Percentiles rank a stretch among this genome's conserved stretches.
These are phyloP conservation scores for Spizellomyces sp. DNA, from an alignment of 192 early-diverging fungal species.

Conservation along the genomic window DNA sequence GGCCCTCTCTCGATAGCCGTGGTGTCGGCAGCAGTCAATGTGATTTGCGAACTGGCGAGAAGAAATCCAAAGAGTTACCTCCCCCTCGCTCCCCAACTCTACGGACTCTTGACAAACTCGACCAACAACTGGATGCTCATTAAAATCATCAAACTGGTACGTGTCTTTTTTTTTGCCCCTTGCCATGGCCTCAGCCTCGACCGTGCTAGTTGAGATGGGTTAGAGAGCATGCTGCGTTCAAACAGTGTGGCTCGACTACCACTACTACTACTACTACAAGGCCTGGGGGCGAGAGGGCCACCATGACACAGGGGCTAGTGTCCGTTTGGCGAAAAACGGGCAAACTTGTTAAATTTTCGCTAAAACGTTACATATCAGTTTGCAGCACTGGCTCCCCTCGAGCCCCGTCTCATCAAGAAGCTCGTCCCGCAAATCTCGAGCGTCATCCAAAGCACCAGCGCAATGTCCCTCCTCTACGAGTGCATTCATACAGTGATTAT, in stretches of 20 bases:
- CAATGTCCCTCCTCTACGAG: slow-evolving; percentile 98
- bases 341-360: not conserved
- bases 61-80: slow-evolving; percentile 93
- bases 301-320: no score
- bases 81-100: slow-evolving; percentile 91
- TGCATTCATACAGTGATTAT: slow-evolving; percentile 92
- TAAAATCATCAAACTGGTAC: slow-evolving; percentile 96
- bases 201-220: no score
- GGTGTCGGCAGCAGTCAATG: slow-evolving; percentile 89
- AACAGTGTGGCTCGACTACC: no score
- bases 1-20: slow-evolving; percentile 64
- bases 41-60: slow-evolving; percentile 94
- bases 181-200: no score
- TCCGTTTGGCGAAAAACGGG: slow-evolving; percentile 2
- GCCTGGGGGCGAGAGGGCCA: no score
- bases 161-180: not conserved
- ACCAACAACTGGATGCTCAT: slow-evolving; percentile 99
- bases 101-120: slow-evolving; percentile 84
- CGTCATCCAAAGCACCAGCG: slow-evolving; percentile 83
- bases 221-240: no score
- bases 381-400: slow-evolving; percentile 85
- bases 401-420: slow-evolving; percentile 92
- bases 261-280: no score
- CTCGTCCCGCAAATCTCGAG: slow-evolving; percentile 80
- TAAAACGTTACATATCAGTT: slow-evolving; percentile 57